Base-by-base conservation (phyloP, 805 yeast species). In the Clavispora asparagi region DNA sequence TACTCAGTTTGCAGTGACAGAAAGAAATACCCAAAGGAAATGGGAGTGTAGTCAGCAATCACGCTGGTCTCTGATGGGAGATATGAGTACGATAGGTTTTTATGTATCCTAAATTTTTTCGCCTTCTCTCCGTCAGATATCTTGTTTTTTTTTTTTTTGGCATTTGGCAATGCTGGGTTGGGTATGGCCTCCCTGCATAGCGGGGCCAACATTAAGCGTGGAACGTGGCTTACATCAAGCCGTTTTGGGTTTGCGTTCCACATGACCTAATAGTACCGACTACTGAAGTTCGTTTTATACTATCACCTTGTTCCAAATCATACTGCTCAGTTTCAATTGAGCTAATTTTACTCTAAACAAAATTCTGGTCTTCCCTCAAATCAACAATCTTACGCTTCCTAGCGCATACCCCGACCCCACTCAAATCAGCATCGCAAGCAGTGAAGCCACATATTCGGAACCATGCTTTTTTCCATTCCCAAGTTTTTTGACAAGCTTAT, bases 401-500 rank as follows among this genome's bases (percentile, higher is more conserved):
- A 16, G 12, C 25, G 37, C 37, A 33, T 33, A 16, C 23, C 25
- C n/a, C 25, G 2, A 17, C 37, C 37, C 25, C 23, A 33, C 13
- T 13, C 13, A 16, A 2, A 16, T 17, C 9, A 17, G 25, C 25
- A 33, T 33, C 16, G 35, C 35, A 31, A 31, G 8, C 17, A n/a
- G 6, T 16, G 23, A 17, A 17, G 25, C 23, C 13, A 16, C 7
- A 17, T 33, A 32, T 14, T 29, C 14, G 13, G 13, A n/a, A 33
- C 23, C 12, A 33, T 33, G 37, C 25, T 33, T 16, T 10, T 33
- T 8, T 17, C 5, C 7, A 33, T 52, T 17, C 56, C 54, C 6
- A 29, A 25, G 28, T 46, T 46, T 16, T 29, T 54, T 6, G 41
- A 36, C 27, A 44, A 48, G 26, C 41, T 60, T 19, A 42, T 67